A percentile compares a stretch with the other conserved stretches of the same genome.
Evolutionary conservation across 768 basidiomycete genomes (phyloP).

Genomic region (Crassisporium funariophilum): DNA sequence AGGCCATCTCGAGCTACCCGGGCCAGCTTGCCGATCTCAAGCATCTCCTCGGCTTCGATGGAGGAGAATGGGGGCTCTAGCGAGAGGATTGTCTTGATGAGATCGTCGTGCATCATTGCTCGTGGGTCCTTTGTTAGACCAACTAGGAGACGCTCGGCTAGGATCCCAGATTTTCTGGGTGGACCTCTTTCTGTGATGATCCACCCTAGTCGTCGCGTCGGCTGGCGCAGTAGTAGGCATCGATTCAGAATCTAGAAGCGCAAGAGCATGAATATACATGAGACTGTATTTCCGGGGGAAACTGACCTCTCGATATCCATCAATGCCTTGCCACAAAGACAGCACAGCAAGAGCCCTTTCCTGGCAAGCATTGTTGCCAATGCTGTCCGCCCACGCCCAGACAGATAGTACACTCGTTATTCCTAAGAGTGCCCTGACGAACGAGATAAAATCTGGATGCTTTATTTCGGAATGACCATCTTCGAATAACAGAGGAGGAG

Average conservation of each 20-base stretch:
- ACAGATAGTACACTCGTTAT: slow-evolving; percentile 68
- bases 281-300: not conserved
- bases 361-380: slow-evolving; percentile 63
- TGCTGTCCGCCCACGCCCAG: slow-evolving; percentile 80
- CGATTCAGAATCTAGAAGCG: slow-evolving; percentile 67
- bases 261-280: slow-evolving; percentile 9
- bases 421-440: slow-evolving; percentile 69
- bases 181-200: slow-evolving; percentile 64
- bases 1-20: slow-evolving; percentile 71
- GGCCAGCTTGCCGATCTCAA: slow-evolving; percentile 61
- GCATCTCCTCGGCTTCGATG: slow-evolving; percentile 62
- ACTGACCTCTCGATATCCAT: slow-evolving; percentile 73
- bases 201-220: slow-evolving; percentile 72
- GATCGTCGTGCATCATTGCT: slow-evolving; percentile 58
- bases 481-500: slow-evolving; percentile 43
- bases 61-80: slow-evolving; percentile 60
- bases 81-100: slow-evolving; percentile 60
- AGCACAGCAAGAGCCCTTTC: slow-evolving; percentile 65
- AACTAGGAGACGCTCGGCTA: slow-evolving; percentile 69
- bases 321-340: slow-evolving; percentile 63
- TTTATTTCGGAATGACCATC: slow-evolving; percentile 29
- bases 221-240: slow-evolving; percentile 68
- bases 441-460: slow-evolving; percentile 62
- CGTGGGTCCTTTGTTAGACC: slow-evolving; percentile 62
- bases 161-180: slow-evolving; percentile 62